These are phyloP conservation scores for Rhodotorula toruloides DNA, from an alignment of 768 basidiomycete species.

Conservation along the genomic window DNA sequence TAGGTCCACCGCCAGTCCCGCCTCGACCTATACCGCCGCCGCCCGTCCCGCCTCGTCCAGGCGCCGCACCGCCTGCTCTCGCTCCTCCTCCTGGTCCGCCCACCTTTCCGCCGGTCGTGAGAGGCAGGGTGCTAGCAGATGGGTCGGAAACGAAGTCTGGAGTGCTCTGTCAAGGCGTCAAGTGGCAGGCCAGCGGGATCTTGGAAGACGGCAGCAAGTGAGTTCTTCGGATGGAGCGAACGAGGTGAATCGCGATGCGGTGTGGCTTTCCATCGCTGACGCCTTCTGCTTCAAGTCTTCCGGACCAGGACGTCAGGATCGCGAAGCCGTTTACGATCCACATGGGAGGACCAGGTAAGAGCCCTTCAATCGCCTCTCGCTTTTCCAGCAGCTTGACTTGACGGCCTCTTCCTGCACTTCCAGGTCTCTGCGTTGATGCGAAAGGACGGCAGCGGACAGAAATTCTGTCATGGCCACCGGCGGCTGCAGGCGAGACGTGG, in stretches of 20 bases:
- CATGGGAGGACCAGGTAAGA: constrained; percentile 13
- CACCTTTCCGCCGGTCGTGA: not conserved
- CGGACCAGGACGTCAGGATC: constrained; percentile 4
- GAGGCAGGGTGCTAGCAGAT: constrained; percentile 4
- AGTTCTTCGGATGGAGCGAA: not conserved
- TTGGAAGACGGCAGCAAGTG: constrained; percentile 23
- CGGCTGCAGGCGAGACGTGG: constrained; percentile 8
- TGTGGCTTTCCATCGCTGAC: too few relatives aligned
- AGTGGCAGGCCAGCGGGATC: constrained; percentile 26
- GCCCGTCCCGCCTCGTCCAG: constrained; percentile 14
- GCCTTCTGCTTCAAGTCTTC: not conserved
- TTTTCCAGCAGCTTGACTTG: not conserved
- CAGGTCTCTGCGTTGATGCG: constrained; percentile 12
- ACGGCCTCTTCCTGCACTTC: rapidly evolving
- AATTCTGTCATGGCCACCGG: constrained; percentile 25
- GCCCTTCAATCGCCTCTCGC: not conserved
- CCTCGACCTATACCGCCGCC: not conserved
- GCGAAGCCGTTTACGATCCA: constrained; percentile 13
- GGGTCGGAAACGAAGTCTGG: not conserved
- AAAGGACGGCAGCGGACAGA: constrained; percentile 26
- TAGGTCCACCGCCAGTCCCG: too few relatives aligned
- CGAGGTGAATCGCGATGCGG: too few relatives aligned
- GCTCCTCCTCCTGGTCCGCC: constrained; percentile 2
- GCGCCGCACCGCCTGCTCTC: not conserved
- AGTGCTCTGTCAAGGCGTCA: constrained; percentile 12